Evolutionary conservation across 2,329 filamentous ascomycete species (phyloP), one percentile per base, ranked within the genome.

Genomic region (Trichoderma gracile): DNA sequence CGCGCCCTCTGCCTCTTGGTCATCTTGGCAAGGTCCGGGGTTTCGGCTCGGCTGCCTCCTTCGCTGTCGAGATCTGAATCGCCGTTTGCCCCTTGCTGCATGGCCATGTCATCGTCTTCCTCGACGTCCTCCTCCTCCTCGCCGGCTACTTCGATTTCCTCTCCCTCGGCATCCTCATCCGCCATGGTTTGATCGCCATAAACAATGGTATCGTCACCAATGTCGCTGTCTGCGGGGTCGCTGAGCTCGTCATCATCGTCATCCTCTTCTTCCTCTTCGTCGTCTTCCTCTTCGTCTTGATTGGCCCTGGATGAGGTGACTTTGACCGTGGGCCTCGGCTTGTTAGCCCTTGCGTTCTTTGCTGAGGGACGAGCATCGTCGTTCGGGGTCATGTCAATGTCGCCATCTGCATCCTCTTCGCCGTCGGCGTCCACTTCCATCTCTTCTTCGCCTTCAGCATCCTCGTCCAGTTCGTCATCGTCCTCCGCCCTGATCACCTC

Each of bases 1-100:
- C 84, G 80, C 27, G 85, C 85, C 45, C 85, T 78, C 71, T 87
- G 85, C 23, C 85, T 79, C 70, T 84, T 84, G 5, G 85, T 87
- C 82, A 87, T 84, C 74, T 85, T 86, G 42, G 82, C 79, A 40
- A 86, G 73, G 69, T 86, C 83, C 0, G 81, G 83, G 5, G 82
- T 81, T 47, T 78, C 84, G 5, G 75, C 82, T 42, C 78, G 77
- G 70, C 81, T 84, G 65, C 78, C 80, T 4, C 73, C 74, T 12
- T 79, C 79, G 5, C 61, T 66, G 17, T 62, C 65, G 38, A 66
- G 55, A 14, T 65, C 61, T 25, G 62, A 56, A 27, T 59, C 65
- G 38, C 69, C 75, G 8, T 74, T 75, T 23, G 60, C 65, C 23
- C 46, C 47, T 49, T 38, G 40, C 14, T 33, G 54, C 30, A 72